Conservation (phyloP, 768 basidiomycete species). For the Amanita polypyramis region DNA sequence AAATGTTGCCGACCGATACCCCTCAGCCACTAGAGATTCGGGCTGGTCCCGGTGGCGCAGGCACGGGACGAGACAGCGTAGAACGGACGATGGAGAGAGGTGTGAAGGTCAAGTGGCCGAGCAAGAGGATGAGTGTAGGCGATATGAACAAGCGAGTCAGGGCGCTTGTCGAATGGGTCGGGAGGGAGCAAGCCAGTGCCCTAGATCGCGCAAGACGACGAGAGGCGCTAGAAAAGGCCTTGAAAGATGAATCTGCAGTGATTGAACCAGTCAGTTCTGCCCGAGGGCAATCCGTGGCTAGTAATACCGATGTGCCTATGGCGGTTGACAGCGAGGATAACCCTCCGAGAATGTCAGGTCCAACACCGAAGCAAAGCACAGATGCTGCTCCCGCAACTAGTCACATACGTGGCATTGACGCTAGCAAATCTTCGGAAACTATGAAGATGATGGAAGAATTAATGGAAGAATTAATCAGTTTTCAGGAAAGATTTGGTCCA, state of each 20-base stretch:
- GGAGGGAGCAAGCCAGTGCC: conserved; percentile 71
- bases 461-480: conserved; percentile 80
- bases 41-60: conserved; percentile 23
- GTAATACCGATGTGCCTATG: conserved; percentile 21
- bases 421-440: conserved; percentile 22
- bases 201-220: conserved; percentile 59
- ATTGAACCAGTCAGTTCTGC: conserved; percentile 5
- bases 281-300: conserved; percentile 5
- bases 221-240: conserved; percentile 52
- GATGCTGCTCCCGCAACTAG: conserved; percentile 12
- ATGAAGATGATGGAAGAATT: conserved; percentile 87
- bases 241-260: conserved; percentile 24
- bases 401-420: conserved; percentile 15
- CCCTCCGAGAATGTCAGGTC: conserved; percentile 6
- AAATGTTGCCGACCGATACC: conserved; percentile 67
- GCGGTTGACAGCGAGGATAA: conserved; percentile 16
- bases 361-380: conserved; percentile 2
- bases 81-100: conserved; percentile 63
- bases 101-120: conserved; percentile 88
- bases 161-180: conserved; percentile 89
- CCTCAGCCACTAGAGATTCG: conserved; percentile 71
- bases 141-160: conserved; percentile 96
- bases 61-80: conserved; percentile 36
- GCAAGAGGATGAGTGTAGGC: conserved; percentile 89
- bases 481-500: conserved; percentile 79